Evolutionary conservation across 805 yeast genomes (phyloP).

Genomic region (Ogataea zsoltii): DNA sequence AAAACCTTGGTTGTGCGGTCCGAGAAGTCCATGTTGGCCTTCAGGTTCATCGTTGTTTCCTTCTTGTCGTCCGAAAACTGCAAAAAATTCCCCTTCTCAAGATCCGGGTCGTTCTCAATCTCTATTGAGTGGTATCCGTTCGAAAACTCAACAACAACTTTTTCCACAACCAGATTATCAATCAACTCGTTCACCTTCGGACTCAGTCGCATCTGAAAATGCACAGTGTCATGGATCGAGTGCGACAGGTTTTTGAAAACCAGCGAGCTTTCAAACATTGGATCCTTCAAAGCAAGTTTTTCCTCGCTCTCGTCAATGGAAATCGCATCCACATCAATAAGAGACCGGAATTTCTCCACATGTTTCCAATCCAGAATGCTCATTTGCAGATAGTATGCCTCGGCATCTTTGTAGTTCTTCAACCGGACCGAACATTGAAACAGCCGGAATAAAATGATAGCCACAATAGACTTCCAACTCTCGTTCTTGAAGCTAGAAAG

Average conservation of each 20-base stretch:
- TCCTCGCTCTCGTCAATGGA: slow-evolving; percentile 9
- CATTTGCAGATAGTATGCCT: slow-evolving; percentile 36
- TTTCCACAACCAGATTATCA: slow-evolving; percentile 17
- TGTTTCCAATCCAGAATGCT: slow-evolving; percentile 23
- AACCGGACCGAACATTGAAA: slow-evolving; percentile 39
- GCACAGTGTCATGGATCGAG: slow-evolving; percentile 23
- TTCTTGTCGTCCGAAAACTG: slow-evolving; percentile 6
- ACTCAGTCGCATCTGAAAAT: slow-evolving; percentile 35
- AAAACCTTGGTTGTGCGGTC: slow-evolving; percentile 16
- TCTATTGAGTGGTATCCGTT: slow-evolving; percentile 14
- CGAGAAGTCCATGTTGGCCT: slow-evolving; percentile 21
- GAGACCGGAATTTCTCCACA: slow-evolving; percentile 5
- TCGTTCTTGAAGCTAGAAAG: slow-evolving; percentile 40
- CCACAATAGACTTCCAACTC: slow-evolving; percentile 40
- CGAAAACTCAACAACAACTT: slow-evolving; percentile 23
- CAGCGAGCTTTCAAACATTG: slow-evolving; percentile 20
- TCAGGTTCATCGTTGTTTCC: slow-evolving; percentile 7
- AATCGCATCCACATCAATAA: slow-evolving; percentile 7
- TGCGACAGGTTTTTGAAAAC: slow-evolving; percentile 18
- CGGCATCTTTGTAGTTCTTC: slow-evolving; percentile 34
- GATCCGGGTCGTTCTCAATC: slow-evolving; percentile 12
- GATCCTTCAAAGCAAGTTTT: slow-evolving; percentile 18
- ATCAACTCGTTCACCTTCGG: slow-evolving; percentile 29
- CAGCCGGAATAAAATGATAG: slow-evolving; percentile 37
- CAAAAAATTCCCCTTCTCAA: neutral